Percentiles rank a stretch among this genome's conserved stretches.
Evolutionary conservation across 2,329 filamentous ascomycete species (phyloP).

Genomic region (Cladophialophora bantiana): DNA sequence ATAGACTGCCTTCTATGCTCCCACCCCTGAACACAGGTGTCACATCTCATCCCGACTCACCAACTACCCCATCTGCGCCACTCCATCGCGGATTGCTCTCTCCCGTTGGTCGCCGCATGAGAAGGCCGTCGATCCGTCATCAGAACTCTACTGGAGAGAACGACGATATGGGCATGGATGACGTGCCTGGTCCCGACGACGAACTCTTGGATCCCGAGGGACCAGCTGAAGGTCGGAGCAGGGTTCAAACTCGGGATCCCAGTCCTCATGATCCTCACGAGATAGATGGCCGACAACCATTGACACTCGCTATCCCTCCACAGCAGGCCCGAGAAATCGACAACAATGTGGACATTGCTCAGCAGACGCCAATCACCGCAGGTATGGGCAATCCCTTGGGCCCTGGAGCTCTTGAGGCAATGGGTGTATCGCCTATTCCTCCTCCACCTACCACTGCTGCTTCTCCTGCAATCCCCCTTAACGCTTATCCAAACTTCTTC

Average conservation of each 20-base stretch:
- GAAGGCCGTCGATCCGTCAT: conserved; percentile 86
- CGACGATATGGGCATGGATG: conserved; percentile 85
- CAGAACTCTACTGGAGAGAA: conserved; percentile 86
- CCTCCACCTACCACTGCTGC: conserved; percentile 70
- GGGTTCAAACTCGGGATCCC: conserved; percentile 32
- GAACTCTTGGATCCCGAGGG: conserved; percentile 65
- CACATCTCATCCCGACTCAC: conserved; percentile 89
- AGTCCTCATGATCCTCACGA: conserved; percentile 34
- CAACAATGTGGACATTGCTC: conserved; percentile 92
- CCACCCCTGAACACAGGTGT: conserved; percentile 72
- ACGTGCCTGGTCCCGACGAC: conserved; percentile 70
- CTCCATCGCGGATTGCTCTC: conserved; percentile 63
- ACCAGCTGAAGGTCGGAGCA: conserved; percentile 73
- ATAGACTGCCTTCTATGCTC: conserved; percentile 83
- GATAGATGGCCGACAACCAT: conserved; percentile 52
- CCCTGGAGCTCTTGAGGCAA: conserved; percentile 70
- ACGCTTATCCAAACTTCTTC: conserved; percentile 79
- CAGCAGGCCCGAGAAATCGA: conserved; percentile 84
- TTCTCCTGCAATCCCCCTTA: conserved; percentile 73
- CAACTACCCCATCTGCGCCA: conserved; percentile 80
- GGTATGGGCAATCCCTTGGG: conserved; percentile 77
- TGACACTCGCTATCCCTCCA: conserved; percentile 74
- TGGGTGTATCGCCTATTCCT: conserved; percentile 77
- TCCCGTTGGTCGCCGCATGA: conserved; percentile 63
- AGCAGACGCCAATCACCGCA: conserved; percentile 81